Evolutionary conservation across 768 basidiomycete genomes (phyloP).

Genomic region (Mycena maculata): DNA sequence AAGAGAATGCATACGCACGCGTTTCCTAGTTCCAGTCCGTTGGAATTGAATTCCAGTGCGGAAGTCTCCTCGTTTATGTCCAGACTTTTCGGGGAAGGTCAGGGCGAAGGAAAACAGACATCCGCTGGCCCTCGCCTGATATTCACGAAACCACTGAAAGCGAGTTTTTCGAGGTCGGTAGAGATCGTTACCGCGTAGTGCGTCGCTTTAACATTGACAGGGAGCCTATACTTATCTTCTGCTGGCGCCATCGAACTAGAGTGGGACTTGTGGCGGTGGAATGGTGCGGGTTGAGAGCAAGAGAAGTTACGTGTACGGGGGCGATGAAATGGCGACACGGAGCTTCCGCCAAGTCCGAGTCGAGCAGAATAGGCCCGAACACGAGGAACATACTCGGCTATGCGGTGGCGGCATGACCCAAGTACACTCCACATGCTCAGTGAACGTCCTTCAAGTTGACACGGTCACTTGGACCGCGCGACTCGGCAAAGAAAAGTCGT

Average conservation of each 20-base stretch:
- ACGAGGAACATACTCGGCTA: not conserved
- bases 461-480: not conserved
- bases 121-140: slow-evolving; percentile 62
- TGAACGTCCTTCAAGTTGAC: not conserved
- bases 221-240: slow-evolving; percentile 67
- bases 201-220: slow-evolving; percentile 70
- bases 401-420: slow-evolving; percentile 7
- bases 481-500: no score
- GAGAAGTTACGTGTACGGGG: slow-evolving; percentile 1
- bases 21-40: slow-evolving; percentile 66
- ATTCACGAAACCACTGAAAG: slow-evolving; percentile 81
- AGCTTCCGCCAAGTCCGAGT: not conserved
- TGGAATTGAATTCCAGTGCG: slow-evolving; percentile 72
- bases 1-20: slow-evolving; percentile 49
- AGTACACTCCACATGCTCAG: slow-evolving; percentile 20
- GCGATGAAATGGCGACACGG: not conserved
- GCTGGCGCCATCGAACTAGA: slow-evolving; percentile 28
- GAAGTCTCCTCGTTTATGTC: slow-evolving; percentile 72
- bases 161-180: slow-evolving; percentile 83
- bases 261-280: slow-evolving; percentile 4
- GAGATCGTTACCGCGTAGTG: slow-evolving; percentile 86
- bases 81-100: slow-evolving; percentile 62
- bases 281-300: slow-evolving; percentile 7
- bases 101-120: not conserved
- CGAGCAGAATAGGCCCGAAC: no score